Conservation (phyloP, 2,329 filamentous ascomycete genomes). For the Colletotrichum viniferum region DNA sequence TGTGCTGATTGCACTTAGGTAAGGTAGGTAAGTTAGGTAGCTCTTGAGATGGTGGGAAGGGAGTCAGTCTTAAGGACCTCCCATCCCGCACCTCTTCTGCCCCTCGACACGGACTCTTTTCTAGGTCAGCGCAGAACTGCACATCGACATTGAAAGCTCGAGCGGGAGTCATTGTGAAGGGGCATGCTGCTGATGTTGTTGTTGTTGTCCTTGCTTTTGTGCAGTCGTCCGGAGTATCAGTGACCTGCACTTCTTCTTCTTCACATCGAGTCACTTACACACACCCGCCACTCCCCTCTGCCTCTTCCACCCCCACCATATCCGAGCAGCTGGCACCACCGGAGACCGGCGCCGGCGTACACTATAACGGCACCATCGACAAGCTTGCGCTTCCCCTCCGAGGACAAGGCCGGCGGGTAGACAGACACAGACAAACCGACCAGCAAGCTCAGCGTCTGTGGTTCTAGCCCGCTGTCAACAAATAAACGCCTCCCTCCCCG, state of each 20-base stretch:
- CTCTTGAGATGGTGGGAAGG: background rate
- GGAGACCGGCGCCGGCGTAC: slow-evolving; percentile 2
- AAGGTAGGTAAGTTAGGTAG: background rate
- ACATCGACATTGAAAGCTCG: background rate
- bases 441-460: background rate
- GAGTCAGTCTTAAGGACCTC: background rate
- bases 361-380: background rate
- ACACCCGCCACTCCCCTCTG: background rate
- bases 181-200: background rate
- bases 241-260: background rate
- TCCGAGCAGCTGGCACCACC: background rate
- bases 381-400: background rate
- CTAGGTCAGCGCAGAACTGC: background rate
- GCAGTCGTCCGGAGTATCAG: slow-evolving; percentile 2
- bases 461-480: slow-evolving; percentile 10
- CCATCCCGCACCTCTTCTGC: background rate
- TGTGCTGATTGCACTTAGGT: background rate
- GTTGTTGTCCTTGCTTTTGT: background rate
- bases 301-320: background rate
- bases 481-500: background rate
- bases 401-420: background rate
- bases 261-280: background rate
- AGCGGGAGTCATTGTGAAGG: background rate
- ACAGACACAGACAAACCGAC: background rate
- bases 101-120: background rate